Evolutionary conservation across 371 early-diverging fungal species (phyloP).

Genomic region (Synchytrium microbalum): DNA sequence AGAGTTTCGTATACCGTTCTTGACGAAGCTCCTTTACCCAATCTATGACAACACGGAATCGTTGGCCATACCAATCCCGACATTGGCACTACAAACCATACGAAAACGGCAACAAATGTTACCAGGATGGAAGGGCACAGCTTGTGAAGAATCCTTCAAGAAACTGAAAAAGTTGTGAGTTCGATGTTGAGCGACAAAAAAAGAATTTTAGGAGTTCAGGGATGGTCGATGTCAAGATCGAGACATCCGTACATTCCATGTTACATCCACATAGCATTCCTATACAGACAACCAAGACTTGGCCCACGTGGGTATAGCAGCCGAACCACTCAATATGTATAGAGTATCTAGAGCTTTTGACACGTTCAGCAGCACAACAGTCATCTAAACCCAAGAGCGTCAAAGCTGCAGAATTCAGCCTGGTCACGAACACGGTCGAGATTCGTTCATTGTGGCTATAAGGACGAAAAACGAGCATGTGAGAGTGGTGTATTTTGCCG

Average conservation of each 20-base stretch:
- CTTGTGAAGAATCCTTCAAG: conserved; percentile 68
- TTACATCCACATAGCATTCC: conserved; percentile 89
- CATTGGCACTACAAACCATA: conserved; percentile 89
- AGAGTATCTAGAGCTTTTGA: conserved; percentile 76
- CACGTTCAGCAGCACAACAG: conserved; percentile 79
- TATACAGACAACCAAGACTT: conserved; percentile 91
- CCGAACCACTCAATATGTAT: conserved; percentile 76
- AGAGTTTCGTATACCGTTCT: conserved; percentile 83
- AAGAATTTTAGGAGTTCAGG: no score
- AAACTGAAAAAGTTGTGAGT: background rate
- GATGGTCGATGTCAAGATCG: conserved; percentile 67
- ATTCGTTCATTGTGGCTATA: conserved; percentile 81
- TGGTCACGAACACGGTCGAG: conserved; percentile 92
- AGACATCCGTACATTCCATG: conserved; percentile 92
- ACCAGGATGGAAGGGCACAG: conserved; percentile 79
- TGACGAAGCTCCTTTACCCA: conserved; percentile 56
- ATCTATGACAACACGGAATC: conserved; percentile 48
- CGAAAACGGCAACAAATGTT: conserved; percentile 91
- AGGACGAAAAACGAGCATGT: background rate
- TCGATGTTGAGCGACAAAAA: no score
- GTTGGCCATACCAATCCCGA: conserved; percentile 78
- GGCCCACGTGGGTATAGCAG: conserved; percentile 89
- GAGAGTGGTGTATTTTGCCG: background rate
- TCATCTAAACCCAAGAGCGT: conserved; percentile 81
- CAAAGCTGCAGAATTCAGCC: conserved; percentile 83